Base-by-base conservation (phyloP, 305 asterid genomes). In the Solanum hybrid region DNA sequence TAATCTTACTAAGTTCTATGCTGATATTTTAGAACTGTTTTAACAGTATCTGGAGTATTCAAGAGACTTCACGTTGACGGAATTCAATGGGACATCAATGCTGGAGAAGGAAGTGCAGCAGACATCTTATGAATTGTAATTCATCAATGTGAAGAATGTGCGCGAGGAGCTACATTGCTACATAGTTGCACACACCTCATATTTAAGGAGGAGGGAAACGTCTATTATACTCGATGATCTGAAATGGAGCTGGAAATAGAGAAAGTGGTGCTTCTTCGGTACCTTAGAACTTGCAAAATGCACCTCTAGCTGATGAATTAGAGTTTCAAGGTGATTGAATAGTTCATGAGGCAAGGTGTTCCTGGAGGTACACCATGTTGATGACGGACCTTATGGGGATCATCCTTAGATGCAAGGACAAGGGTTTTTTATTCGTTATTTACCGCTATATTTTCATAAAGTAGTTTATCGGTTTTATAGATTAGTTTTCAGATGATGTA, bases 51-150 rank as follows among this genome's bases (percentile, higher is more conserved):
- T 91, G 34, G 94, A 90, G 94, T 97, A 97, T 93, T 93, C 95
- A 1, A 93, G 96, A 92, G 96, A 94, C 87, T 92, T 90, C 89
- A 98, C 96, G 95, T 90, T 97, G 40, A 96, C 99, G 12, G 92
- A 95, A 46, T 97, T 97, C 75, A 96, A 95, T 91, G 99, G 99
- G 89, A 95, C 99, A 13, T 94, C 98, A 13, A 95, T 97, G 95
- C 89, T 97, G 74, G 98, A 95, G 89, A 97, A 97, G 93, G 98
- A 96, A 88, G 96, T 95, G 81, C 93, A 89, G 89, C 92, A 91
- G 39, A 88, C 81, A 89, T 93, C 87, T 82, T 81, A 87, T 75
- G 91, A 81, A 73, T 88, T 73, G 69, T 33, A 71, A 86, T 92
- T 78, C 69, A 37, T 81, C 89, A 90, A 57, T 75, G 69, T 46